Conservation (phyloP, 1,284 basidiomycete genomes). For the Cutaneotrichosporon sp. region DNA sequence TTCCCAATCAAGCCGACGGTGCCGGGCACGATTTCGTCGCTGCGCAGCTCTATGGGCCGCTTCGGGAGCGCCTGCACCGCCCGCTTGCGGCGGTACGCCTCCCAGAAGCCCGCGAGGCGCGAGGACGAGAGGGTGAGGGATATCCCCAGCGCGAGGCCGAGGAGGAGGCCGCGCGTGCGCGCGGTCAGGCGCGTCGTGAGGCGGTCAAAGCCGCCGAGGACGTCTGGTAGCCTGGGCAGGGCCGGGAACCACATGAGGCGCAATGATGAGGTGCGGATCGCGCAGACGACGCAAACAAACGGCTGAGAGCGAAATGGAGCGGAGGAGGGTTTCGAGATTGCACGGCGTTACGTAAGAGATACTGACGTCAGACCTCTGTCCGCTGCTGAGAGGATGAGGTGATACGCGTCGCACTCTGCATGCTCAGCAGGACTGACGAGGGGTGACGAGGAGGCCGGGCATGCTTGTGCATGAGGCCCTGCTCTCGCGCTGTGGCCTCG, state of each 20-base stretch:
- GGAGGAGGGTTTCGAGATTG: no score
- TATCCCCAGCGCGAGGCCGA: constrained; percentile 69
- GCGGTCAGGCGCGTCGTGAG: constrained; percentile 27
- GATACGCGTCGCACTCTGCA: no score
- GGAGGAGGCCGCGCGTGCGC: constrained; percentile 57
- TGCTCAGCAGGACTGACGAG: no score
- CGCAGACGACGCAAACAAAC: neutral
- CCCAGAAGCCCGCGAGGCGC: constrained; percentile 60
- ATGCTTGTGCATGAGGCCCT: no score
- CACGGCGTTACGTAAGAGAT: no score
- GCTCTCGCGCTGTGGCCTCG: no score
- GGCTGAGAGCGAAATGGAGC: no score
- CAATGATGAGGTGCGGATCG: neutral
- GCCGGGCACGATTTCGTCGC: constrained; percentile 68
- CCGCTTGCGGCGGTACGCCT: constrained; percentile 56
- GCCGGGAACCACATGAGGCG: neutral
- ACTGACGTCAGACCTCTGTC: no score
- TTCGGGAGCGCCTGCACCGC: constrained; percentile 53
- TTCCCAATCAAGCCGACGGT: constrained; percentile 89
- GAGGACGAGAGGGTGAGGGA: constrained; percentile 68
- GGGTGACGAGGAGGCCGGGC: no score
- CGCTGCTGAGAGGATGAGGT: no score
- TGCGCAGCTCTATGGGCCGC: constrained; percentile 71
- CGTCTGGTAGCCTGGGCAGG: constrained; percentile 1
- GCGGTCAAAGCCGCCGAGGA: neutral